Evolutionary conservation across 768 basidiomycete genomes (phyloP).

Genomic region (Kwoniella sp.): DNA sequence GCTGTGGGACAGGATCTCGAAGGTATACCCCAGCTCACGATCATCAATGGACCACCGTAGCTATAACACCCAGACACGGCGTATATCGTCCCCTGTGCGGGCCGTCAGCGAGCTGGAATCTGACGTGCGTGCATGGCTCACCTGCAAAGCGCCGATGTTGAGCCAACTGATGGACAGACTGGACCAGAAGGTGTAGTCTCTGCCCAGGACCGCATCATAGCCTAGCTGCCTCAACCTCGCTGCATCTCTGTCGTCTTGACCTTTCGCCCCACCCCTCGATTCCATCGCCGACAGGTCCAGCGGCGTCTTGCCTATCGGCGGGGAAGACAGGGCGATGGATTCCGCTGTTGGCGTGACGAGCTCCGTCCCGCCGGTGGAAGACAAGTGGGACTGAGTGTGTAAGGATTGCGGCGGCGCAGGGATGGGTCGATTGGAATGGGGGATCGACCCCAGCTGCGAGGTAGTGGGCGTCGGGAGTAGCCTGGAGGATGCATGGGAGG

Average conservation of each 20-base stretch:
- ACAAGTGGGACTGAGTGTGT: not conserved
- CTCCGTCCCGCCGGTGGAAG: not conserved
- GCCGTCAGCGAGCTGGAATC: not conserved
- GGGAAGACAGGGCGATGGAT: not conserved
- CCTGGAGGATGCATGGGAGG: not conserved
- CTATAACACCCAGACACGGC: conserved; percentile 44
- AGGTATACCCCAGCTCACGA: conserved; percentile 21
- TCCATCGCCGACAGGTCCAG: conserved; percentile 1
- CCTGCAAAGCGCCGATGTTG: conserved; percentile 44
- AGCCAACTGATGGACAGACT: conserved; percentile 43
- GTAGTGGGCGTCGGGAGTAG: not conserved
- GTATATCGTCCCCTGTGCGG: conserved; percentile 45
- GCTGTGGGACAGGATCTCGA: not conserved
- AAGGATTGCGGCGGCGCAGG: conserved; percentile 18
- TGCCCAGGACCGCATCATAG: conserved; percentile 44
- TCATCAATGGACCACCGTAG: conserved; percentile 48
- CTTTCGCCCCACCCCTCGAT: conserved; percentile 3
- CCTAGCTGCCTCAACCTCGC: conserved; percentile 42
- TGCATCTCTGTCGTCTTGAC: conserved; percentile 31
- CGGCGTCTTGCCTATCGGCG: not conserved
- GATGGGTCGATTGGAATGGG: conserved; percentile 29
- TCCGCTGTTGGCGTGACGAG: not conserved
- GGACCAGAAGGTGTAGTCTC: conserved; percentile 49
- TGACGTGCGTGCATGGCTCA: conserved; percentile 3
- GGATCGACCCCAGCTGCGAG: conserved; percentile 5